Percentiles rank a stretch among this genome's conserved stretches.
phyloP scores from a whole-genome alignment of 169 alveolate genomes.

The Toxoplasma gondii region DNA sequence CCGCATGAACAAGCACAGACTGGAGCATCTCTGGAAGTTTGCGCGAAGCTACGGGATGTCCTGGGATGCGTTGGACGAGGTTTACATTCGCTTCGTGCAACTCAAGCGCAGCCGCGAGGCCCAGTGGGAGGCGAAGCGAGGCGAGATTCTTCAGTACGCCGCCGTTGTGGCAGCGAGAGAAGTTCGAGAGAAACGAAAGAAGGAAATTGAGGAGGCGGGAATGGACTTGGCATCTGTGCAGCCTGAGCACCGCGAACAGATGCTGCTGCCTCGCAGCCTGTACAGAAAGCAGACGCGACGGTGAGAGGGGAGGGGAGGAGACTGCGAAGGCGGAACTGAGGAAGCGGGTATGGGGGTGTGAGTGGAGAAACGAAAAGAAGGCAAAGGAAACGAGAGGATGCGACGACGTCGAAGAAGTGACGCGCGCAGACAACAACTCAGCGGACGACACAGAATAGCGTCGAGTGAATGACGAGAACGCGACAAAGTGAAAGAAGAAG shows the following conservation, averaged over 20 bases:
- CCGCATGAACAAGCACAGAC: slow-evolving; percentile 42
- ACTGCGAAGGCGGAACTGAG: not conserved
- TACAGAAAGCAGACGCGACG: slow-evolving; percentile 38
- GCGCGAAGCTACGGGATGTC: slow-evolving; percentile 57
- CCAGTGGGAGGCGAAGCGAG: slow-evolving; percentile 38
- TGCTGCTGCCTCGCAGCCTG: slow-evolving; percentile 47
- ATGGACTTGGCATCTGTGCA: not conserved
- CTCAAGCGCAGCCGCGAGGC: slow-evolving; percentile 29
- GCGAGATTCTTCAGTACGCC: slow-evolving; percentile 48
- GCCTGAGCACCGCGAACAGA: slow-evolving; percentile 33
- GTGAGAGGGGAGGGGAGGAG: not conserved
- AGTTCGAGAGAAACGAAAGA: not conserved
- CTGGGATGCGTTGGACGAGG: slow-evolving; percentile 69
- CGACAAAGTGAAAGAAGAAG: too few species aligned
- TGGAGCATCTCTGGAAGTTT: slow-evolving; percentile 63
- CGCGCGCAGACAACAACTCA: too few species aligned
- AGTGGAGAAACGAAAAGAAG: not conserved
- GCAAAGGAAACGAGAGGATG: too few species aligned
- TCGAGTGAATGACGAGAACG: too few species aligned
- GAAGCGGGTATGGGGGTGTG: not conserved
- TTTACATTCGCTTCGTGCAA: slow-evolving; percentile 42
- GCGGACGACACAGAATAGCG: too few species aligned
- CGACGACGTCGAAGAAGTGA: too few species aligned
- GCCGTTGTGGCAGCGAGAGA: slow-evolving; percentile 45
- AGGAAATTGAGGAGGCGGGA: not conserved